A percentile compares a stretch with the other conserved stretches of the same genome.
Evolutionary conservation across 2,329 filamentous ascomycete species (phyloP).

Genomic region (Sporothrix curviconia): DNA sequence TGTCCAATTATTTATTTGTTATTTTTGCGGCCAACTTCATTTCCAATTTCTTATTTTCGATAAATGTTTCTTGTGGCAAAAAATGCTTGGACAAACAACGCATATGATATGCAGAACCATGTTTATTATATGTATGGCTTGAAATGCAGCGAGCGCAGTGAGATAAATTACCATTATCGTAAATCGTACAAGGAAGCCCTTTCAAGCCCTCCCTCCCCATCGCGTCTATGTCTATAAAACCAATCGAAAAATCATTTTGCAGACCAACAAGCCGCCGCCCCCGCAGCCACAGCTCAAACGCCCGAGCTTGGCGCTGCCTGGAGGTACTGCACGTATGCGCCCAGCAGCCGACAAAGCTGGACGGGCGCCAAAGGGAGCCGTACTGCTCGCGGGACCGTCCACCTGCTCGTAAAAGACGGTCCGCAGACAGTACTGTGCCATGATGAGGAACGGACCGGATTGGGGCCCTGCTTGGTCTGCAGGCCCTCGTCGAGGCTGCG

Average conservation of each 20-base stretch:
- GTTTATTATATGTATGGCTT: no score
- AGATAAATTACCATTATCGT: no score
- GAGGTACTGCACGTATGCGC: constrained; percentile 52
- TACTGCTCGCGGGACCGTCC: constrained; percentile 43
- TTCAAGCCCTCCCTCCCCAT: not conserved
- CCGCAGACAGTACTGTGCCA: constrained; percentile 60
- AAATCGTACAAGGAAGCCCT: no score
- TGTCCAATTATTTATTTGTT: no score
- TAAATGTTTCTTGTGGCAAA: no score
- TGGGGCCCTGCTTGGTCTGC: constrained; percentile 62
- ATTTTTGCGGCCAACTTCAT: no score
- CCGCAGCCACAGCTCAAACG: constrained; percentile 56
- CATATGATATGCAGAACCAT: no score
- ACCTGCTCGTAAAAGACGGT: constrained; percentile 61
- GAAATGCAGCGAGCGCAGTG: no score
- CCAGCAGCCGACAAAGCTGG: constrained; percentile 48
- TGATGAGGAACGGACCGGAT: constrained; percentile 60
- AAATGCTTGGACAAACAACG: no score
- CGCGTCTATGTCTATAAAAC: not conserved
- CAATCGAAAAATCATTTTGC: constrained; percentile 8
- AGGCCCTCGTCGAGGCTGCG: constrained; percentile 87
- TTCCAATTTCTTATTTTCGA: no score
- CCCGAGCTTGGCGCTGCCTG: constrained; percentile 55
- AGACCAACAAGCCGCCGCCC: constrained; percentile 42
- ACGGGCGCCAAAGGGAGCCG: constrained; percentile 53